Evolutionary conservation across 2,329 filamentous ascomycete genomes (phyloP), one percentile per base, ranked within the genome.

Genomic region (Penicillium decumbens): DNA sequence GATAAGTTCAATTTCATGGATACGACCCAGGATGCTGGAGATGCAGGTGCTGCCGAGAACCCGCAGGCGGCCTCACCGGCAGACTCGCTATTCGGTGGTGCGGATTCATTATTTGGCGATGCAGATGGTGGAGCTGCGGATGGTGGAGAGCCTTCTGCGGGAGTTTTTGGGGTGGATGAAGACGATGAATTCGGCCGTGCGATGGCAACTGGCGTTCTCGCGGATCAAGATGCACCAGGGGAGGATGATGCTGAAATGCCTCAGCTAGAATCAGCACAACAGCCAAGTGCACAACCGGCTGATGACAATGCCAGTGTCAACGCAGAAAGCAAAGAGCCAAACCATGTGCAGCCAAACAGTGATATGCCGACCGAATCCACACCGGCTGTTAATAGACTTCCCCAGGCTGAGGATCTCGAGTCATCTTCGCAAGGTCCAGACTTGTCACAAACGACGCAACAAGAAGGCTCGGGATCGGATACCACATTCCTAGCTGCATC

Each of bases 101-200:
- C 89, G 0, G 89, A 90, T 41, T 95, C 90, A 2, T 76, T 98
- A 1, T 98, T 97, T 66, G 93, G 92, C 2, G 90, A 95, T 58
- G 85, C 80, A 46, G 83, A 86, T 67, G 84, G 70, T 65, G 75
- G 72, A 23, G 74, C 69, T 40, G 69, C 66, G 10, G 69, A 70
- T 32, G 71, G 72, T 20, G 74, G 73, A 43, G 77, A 68, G 56
- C 77, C 69, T 55, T 79, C 69, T 65, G 75, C 79, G 23, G 84
- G 81, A 39, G 73, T 69, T 4, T 95, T 89, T 65, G 87, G 81
- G 0, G 84, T 87, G 10, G 89, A 95, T 38, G 89, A 95, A 35
- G 89, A 95, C 50, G 85, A 90, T 59, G 88, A 91, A 56, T 90
- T 95, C 59, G 85, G 84, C 3, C 76, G 84, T 48, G 85, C 85